These are phyloP conservation scores for Exophiala oligosperma DNA, from an alignment of 2,329 filamentous ascomycete genomes.

Conservation along the genomic window DNA sequence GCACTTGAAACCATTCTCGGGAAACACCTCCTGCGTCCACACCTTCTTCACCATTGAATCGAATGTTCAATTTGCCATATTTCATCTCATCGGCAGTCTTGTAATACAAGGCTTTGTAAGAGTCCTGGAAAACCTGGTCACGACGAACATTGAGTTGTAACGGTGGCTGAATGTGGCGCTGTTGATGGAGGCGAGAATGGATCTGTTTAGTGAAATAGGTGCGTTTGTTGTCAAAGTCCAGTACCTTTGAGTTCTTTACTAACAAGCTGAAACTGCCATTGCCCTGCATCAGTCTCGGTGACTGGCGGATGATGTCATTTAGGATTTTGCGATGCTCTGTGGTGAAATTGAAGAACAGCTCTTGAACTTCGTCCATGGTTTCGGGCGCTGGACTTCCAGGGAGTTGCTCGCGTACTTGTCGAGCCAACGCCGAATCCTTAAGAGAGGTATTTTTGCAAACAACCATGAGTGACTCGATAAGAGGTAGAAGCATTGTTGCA, in stretches of 20 bases:
- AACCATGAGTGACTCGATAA: slow-evolving; percentile 97
- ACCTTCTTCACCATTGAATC: slow-evolving; percentile 96
- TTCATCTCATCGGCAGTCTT: slow-evolving; percentile 97
- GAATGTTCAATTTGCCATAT: slow-evolving; percentile 96
- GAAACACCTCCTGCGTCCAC: slow-evolving; percentile 97
- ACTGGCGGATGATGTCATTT: slow-evolving; percentile 95
- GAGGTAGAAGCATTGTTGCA: slow-evolving; percentile 87
- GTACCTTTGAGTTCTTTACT: slow-evolving; percentile 97
- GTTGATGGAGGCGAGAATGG: slow-evolving; percentile 70
- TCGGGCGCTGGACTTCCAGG: slow-evolving; percentile 71
- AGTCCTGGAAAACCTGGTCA: slow-evolving; percentile 96
- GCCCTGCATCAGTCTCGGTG: slow-evolving; percentile 82
- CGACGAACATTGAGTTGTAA: slow-evolving; percentile 87
- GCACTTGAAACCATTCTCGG: slow-evolving; percentile 98
- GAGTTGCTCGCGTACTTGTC: slow-evolving; percentile 64
- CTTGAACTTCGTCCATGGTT: slow-evolving; percentile 62
- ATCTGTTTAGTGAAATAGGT: slow-evolving; percentile 97
- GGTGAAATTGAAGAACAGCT: slow-evolving; percentile 93
- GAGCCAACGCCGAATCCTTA: slow-evolving; percentile 61
- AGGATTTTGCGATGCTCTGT: slow-evolving; percentile 97
- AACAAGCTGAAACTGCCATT: slow-evolving; percentile 94
- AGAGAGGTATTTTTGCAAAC: slow-evolving; percentile 97
- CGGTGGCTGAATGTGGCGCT: slow-evolving; percentile 70
- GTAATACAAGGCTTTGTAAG: slow-evolving; percentile 97
- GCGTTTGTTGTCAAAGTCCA: slow-evolving; percentile 99